Evolutionary conservation across 2,329 filamentous ascomycete species (phyloP), one percentile per base, ranked within the genome.

Genomic region (Phyllachora maydis): DNA sequence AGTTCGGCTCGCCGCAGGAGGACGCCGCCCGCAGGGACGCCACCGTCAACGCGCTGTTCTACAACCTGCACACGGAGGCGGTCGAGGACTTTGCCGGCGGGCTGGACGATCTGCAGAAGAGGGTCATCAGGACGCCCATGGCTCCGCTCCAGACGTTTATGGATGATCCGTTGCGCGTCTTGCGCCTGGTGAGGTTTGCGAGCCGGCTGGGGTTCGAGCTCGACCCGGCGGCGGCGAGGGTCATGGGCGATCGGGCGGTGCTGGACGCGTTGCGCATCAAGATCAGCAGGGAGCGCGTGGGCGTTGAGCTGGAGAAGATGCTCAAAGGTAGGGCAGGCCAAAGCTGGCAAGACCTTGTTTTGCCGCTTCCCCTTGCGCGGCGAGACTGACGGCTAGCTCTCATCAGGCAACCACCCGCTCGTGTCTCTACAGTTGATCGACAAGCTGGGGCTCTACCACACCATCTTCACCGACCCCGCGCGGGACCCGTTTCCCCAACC

Each of bases 11-110:
- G 0, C 73, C 85, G 1, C 63, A 77, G 41, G 82, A 98, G 45
- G 85, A 98, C 47, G 85, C 85, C 3, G 43, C 82, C 34, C 70
- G 85, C 12, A 69, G 85, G 22, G 85, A 98, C 53, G 83, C 85
- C 12, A 93, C 82, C 1, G 70, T 95, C 30, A 98, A 98, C 43
- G 81, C 88, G 13, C 65, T 98, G 31, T 95, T 95, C 50, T 95
- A 88, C 55, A 95, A 95, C 37, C 53, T 98, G 18, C 70, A 83
- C 38, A 81, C 73, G 1, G 62, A 66, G 16, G 38, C 60, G 28
- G 63, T 95, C 17, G 85, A 95, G 45, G 88, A 98, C 42, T 75
- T 90, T 30, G 90, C 81, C 0, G 62, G 63, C 6, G 85, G 88
- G 0, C 52, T 90, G 17, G 41, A 61, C 6, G 85, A 95, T 40